Base-by-base conservation (phyloP, 1,284 basidiomycete genomes). In the Gymnopus androsaceus region DNA sequence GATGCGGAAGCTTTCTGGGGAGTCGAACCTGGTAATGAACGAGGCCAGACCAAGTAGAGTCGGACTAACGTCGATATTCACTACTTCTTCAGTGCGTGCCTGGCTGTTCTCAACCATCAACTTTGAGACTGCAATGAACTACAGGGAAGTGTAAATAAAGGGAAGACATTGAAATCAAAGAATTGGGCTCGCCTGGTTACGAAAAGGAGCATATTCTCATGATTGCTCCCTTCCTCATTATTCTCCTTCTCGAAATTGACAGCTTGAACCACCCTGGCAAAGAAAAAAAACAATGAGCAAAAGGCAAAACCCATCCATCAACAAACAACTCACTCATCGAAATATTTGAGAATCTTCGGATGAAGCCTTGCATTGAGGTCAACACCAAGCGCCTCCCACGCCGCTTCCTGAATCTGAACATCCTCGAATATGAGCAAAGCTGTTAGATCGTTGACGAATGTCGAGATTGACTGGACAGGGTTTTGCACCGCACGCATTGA, bases 51-150 rank as follows among this genome's bases (percentile, higher is more conserved):
- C 75, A 37, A 80, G 73, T 60, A 94, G 75, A 0, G 86, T 81
- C 15, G 83, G 78, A 41, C 84, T 85, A 28, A 94, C 77, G 64
- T 94, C 92, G 40, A 90, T 80, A 55, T 78, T 83, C 59, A 86
- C 75, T 27, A 84, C 77, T 51, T 89, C 85, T 38, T 85, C 82
- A 31, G 81, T 69, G 17, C 75, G 74, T 19, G 77, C 76, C 54
- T 83, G 79, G n/a, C 82, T 77, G 56, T 89, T 89, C 56, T 94
- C 92, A 21, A 92, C 79, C 42, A 92, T 78, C 6, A 90, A 76
- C 62, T 89, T 90, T 42, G 94, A 73, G 30, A 94, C 84, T 0
- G 83, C 79, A 50, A 92, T 84, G 59, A 88, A 83, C 88, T 90
- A 52, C 12, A 48, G 36, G n/a, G n/a, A n/a, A n/a, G n/a, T n/a